Base-by-base conservation (phyloP, 2,329 filamentous ascomycete genomes). In the Tolypocladium amazonense region DNA sequence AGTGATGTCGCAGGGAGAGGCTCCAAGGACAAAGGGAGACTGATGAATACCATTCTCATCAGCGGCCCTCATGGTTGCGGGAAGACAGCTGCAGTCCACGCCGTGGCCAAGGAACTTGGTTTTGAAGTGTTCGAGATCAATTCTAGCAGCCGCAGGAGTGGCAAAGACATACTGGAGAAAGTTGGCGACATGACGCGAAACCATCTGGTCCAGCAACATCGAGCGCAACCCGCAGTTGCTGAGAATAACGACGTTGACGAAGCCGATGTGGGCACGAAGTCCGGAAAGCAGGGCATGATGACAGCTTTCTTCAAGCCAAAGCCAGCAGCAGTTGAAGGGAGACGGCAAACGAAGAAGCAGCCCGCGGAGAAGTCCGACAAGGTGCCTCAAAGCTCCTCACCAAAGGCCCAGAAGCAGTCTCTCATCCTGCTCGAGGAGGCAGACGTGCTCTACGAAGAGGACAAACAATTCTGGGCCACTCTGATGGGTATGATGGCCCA, bases 51-150 rank as follows among this genome's bases (percentile, higher is more conserved):
- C 0, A 83, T 97, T n/a, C 77, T 99, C 9, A 79, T 99, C 38
- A 97, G 91, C 68, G 94, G 94, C 0, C 91, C 93, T 3, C 81
- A 89, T 65, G 94, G 94, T 0, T 93, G 88, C 70, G 95, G 94
- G 3, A 99, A 99, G 75, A 96, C 92, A 15, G 92, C 95, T 7
- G 86, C 92, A 1, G 88, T 97, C 0, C 92, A 95, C 72, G 94
- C 94, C 4, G 88, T 92, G 50, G 93, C 94, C 5, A 93, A 90
- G 68, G 93, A 99, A 73, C 80, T 97, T 20, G 91, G 84, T 1
- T 97, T 95, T 68, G 92, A 96, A 68, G 83, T 99, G 1, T 99
- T 99, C 65, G 94, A 99, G 73, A 92, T 99, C 69, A 95, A 96
- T 68, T 77, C 93, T 0, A 85, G 90, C 62, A 90, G 85, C 65